Percentiles rank a stretch among this genome's conserved stretches.
Evolutionary conservation across 805 yeast genomes (phyloP).

Genomic region (Lipomyces orientalis): DNA sequence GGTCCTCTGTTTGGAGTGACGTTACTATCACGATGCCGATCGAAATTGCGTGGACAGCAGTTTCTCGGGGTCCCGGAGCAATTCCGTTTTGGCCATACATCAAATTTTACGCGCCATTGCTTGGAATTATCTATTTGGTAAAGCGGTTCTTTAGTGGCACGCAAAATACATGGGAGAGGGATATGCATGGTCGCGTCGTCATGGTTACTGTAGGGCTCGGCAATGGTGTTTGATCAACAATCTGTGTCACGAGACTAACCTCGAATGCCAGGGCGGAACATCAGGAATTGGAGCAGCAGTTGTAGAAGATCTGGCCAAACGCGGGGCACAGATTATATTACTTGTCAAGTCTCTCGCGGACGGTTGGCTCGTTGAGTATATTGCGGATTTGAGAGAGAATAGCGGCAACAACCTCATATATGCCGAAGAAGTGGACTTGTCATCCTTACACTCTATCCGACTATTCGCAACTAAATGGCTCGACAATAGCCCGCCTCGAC

Average conservation of each 20-base stretch:
- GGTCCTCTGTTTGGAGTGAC: neutral
- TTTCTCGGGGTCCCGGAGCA: conserved; percentile 72
- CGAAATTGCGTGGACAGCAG: conserved; percentile 71
- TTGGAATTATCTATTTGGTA: conserved; percentile 53
- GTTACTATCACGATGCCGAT: conserved; percentile 69
- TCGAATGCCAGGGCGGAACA: conserved; percentile 72
- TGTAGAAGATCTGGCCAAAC: conserved; percentile 70
- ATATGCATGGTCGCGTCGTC: conserved; percentile 83
- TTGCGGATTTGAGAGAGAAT: conserved; percentile 73
- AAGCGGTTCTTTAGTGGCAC: conserved; percentile 83
- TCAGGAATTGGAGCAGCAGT: conserved; percentile 85
- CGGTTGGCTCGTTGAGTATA: conserved; percentile 78
- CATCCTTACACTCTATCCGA: conserved; percentile 74
- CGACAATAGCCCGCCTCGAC: conserved; percentile 85
- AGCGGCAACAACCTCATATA: conserved; percentile 78
- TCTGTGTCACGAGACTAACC: conserved; percentile 51
- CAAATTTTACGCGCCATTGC: conserved; percentile 62
- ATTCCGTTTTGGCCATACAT: conserved; percentile 77
- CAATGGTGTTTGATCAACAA: neutral
- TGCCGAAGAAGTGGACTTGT: conserved; percentile 88
- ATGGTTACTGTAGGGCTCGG: conserved; percentile 43
- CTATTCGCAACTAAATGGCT: conserved; percentile 94
- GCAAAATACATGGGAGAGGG: conserved; percentile 88
- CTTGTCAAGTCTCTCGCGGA: conserved; percentile 68
- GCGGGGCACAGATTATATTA: conserved; percentile 87